Evolutionary conservation across 139 green algal species (phyloP).

Genomic region (Microglena sp.): DNA sequence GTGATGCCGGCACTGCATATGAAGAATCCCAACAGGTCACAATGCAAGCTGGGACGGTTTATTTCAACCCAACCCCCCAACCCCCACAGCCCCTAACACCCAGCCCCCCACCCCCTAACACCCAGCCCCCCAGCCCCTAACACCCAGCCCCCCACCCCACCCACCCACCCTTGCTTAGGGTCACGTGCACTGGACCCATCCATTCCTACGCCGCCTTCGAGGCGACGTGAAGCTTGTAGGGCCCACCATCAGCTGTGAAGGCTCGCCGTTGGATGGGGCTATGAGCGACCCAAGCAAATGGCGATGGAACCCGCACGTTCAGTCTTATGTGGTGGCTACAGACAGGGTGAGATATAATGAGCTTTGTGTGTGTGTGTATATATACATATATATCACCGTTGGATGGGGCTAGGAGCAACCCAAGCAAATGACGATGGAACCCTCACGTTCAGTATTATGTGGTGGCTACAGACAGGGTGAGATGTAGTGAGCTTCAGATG

Average conservation of each 20-base stretch:
- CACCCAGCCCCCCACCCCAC: too few relatives aligned
- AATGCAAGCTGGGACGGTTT: too few relatives aligned
- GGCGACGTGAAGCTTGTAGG: constrained; percentile 57
- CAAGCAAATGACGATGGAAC: constrained; percentile 55
- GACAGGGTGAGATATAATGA: constrained; percentile 49
- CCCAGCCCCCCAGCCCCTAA: too few relatives aligned
- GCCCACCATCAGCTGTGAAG: constrained; percentile 66
- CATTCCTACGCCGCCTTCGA: constrained; percentile 35
- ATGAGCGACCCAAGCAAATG: constrained; percentile 39
- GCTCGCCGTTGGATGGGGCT: constrained; percentile 43
- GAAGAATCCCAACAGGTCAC: too few relatives aligned
- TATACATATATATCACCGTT: too few relatives aligned
- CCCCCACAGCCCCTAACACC: too few relatives aligned
- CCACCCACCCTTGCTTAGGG: too few relatives aligned
- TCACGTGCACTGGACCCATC: constrained; percentile 44
- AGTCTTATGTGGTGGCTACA: constrained; percentile 63
- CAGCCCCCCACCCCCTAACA: too few relatives aligned
- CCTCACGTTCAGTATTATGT: constrained; percentile 68
- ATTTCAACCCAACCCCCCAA: too few relatives aligned
- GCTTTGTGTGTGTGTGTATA: neutral
- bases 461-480: constrained; percentile 51
- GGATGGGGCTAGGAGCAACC: constrained; percentile 36
- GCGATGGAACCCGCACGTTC: constrained; percentile 64
- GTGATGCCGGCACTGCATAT: too few relatives aligned
- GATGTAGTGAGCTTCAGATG: neutral